phyloP scores from a whole-genome alignment of 2,329 filamentous ascomycete species.

The Plectosphaerella sp. region DNA sequence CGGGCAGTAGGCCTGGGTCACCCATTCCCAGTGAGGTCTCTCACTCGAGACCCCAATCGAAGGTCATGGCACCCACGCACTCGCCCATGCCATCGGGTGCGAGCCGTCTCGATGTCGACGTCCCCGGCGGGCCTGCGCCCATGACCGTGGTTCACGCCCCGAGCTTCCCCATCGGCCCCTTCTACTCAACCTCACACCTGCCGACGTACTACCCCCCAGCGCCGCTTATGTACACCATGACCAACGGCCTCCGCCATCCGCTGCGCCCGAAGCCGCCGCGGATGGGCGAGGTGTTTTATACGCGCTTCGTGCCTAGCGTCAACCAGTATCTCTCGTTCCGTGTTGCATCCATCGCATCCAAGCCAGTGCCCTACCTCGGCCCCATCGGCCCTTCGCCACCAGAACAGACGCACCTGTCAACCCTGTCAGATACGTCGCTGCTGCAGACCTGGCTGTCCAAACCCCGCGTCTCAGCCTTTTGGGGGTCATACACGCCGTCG shows the following conservation, averaged over 20 bases:
- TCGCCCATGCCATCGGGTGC: constrained; percentile 21
- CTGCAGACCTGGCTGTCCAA: constrained; percentile 87
- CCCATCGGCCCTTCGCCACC: constrained; percentile 41
- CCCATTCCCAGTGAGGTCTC: constrained; percentile 33
- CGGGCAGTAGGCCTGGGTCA: constrained; percentile 48
- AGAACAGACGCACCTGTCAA: constrained; percentile 33
- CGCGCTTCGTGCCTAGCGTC: constrained; percentile 76
- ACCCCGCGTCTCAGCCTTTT: constrained; percentile 77
- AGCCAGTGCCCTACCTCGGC: constrained; percentile 60
- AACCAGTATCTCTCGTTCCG: constrained; percentile 86
- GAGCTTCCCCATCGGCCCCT: constrained; percentile 58
- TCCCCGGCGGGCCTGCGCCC: constrained; percentile 33
- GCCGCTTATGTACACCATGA: constrained; percentile 76
- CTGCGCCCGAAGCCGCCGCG: constrained; percentile 82
- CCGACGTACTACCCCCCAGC: constrained; percentile 88
- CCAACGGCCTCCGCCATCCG: constrained; percentile 77
- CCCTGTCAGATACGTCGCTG: constrained; percentile 51
- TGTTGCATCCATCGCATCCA: constrained; percentile 66
- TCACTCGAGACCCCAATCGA: constrained; percentile 15
- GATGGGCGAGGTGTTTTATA: constrained; percentile 89
- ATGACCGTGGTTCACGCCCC: constrained; percentile 25
- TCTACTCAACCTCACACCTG: constrained; percentile 76
- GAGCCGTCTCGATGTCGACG: constrained; percentile 19
- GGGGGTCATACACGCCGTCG: constrained; percentile 63
- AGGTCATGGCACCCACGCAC: constrained; percentile 14